Evolutionary conservation across 495 filamentous ascomycete species (phyloP), one percentile per base, ranked within the genome.

Genomic region (Chaetomidium leptoderma): DNA sequence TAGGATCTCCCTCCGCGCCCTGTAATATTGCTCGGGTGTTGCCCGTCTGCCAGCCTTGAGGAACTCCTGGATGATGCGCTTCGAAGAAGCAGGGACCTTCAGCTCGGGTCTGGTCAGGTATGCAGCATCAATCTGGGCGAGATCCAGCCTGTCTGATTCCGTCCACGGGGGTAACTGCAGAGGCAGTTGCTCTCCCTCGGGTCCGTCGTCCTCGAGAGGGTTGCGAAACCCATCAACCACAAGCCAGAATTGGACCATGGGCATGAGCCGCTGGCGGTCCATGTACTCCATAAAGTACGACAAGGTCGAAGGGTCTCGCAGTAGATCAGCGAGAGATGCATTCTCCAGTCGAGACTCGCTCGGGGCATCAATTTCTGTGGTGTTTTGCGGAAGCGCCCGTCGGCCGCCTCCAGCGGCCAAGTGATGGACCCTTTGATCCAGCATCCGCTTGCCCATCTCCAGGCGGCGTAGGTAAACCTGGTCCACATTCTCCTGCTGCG

Each of bases 221-320:
- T 93, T 95, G n/a, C 95, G 86, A 65, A 97, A 87, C 2, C 95
- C 92, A 74, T 97, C 93, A 16, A 97, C 95, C 23, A 97, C 92
- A 43, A 99, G 86, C 92, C 92, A 99, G 71, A 96, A 99, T 67
- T 99, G 95, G 1, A 99, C 93, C 37, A 96, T 72, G 14, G 86
- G 80, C 85, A 97, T 91, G 6, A 95, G 78, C 29, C 82, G 76
- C 66, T 89, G 86, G 27, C 92, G 87, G 70, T 99, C 95, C 95
- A 97, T 97, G 69, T 91, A 97, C 66, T 99, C 95, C 95, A 97
- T 99, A 69, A 97, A 97, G 67, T 96, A 99, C 11, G 92, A 97
- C 16, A 97, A 76, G 6, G 91, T 92, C 1, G 92, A 85, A 9
- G 92, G 83, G 70, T 93, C 88, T 60, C 91, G 87, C 55, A 99